Base-by-base conservation (phyloP, 2,329 filamentous ascomycete species). In the Grosmannia huntii region DNA sequence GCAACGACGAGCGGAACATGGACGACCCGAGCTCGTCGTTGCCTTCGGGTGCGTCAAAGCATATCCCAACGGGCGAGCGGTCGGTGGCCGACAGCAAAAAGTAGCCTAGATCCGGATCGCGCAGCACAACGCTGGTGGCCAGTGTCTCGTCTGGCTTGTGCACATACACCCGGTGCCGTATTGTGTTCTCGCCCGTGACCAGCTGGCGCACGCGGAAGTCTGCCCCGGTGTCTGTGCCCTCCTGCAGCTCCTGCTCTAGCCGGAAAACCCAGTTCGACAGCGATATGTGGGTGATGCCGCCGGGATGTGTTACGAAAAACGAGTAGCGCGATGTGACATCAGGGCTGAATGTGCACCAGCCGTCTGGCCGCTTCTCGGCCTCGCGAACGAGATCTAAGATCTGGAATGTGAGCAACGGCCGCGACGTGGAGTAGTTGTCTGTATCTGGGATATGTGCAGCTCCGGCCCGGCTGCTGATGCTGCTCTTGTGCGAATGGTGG, bases 231-330 rank as follows among this genome's bases (percentile, higher is more conserved):
- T 81, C 76, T 1, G 78, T 77, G 57, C 80, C 76, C 12, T 74
- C 77, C 57, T 75, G 73, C 19, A 86, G 71, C 69, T 86, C 83
- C 54, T 77, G 76, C 66, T 85, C 83, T 0, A 86, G 73, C 2
- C 82, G 76, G 68, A 83, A 85, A 4, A 85, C 77, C 83, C 83
- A 86, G 1, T 81, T 76, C 1, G 78, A 71, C 38, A 86, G 72
- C 2, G 82, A 85, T 14, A 86, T 69, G 59, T 76, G 80, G 1
- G 78, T 83, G 63, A 86, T 79, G 59, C 79, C 81, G 5, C 76
- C 78, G 46, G 81, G 75, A 62, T 84, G 78, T 0, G 82, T 85
- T 57, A 86, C 72, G 62, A 79, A 85, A 63, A 86, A 83, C 16
- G 74, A 78, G 67, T 86, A 86, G 38, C 82, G 76, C 5, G 82